Evolutionary conservation across 2,329 filamentous ascomycete species (phyloP), one percentile per base, ranked within the genome.

Genomic region (Talaromyces marneffei): DNA sequence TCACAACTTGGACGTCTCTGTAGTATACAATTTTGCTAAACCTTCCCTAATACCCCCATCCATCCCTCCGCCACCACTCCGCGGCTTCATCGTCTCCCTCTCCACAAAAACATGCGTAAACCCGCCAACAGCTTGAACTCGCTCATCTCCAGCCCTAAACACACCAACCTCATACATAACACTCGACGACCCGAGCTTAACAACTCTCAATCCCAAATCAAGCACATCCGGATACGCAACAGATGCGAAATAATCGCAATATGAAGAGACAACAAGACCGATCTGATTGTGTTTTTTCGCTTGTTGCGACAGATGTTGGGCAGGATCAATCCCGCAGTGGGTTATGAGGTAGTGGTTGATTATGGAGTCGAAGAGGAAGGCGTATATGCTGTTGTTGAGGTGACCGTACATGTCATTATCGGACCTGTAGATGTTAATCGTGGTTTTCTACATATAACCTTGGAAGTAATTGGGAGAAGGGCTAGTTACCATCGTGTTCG

Each of bases 321-420:
- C 33, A 4, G 91, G 92, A 65, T 88, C 77, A 57, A 95, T 83
- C 12, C 83, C 83, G 74, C 91, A 95, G 69, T 90, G 81, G 57
- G 87, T 81, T 64, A 96, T 91, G 18, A 97, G 84, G 74, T 94
- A 97, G 54, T 88, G 83, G 75, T 97, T 97, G 72, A 96, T 86
- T 62, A 96, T 85, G 1, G 90, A 92, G 78, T 97, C 93, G 74
- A 96, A 94, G 61, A 95, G 82, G 64, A 89, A 88, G 69, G 90
- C 90, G 76, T 96, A 96, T 59, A 94, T 83, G 42, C 87, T 89
- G 72, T 96, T 96, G 78, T 96, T 96, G 81, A 96, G 86, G 73
- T 97, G 93, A 63, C 90, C 83, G 75, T 94, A 96, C 90, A 95
- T 94, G 78, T 96, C 92, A 72, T 96, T 96, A 76, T 96, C 92